Base-by-base conservation (phyloP, 805 yeast genomes). In the Pichia exigua region DNA sequence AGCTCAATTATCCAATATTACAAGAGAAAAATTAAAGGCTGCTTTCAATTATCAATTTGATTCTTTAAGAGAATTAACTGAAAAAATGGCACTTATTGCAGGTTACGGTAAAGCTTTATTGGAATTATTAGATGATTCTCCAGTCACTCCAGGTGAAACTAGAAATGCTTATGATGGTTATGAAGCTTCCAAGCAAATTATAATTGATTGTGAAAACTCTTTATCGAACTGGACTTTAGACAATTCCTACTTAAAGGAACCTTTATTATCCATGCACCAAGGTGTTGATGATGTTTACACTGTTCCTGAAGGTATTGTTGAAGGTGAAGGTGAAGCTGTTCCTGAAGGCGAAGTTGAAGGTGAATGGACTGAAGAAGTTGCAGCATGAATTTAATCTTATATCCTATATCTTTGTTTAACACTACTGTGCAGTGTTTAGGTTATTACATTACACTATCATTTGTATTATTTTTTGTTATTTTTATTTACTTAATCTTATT, bases 81-180 rank as follows among this genome's bases (percentile, higher is more conserved):
- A 94, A 79, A 94, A 94, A 77, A 79, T 87, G 62, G 98, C 98
- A 49, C 78, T 94, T 63, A 92, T 92, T 75, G 97, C 98, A 63
- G 97, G 97, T 67, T 94, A 94, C 79, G 98, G 98, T 76, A 92
- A 92, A 79, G 97, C 97, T 44, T 76, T 92, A 60, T 79, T 94
- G 67, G 98, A 94, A 78, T 82, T 92, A 67, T 81, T 92, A 69
- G 98, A 92, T 70, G 98, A 92, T 73, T 75, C 94, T 59, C 96
- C 98, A 58, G 97, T 94, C 59, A 92, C 97, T 61, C 99, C 99
- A 58, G 99, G 99, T 77, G 98, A 92, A 79, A 85, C 96, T 59
- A 89, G 98, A 78, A 92, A 96, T 47, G 92, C 96, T 55, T 92
- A 94, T 73, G 98, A 94, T 67, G 98, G 98, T 61, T 92, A 90